Percentiles rank a stretch among this genome's conserved stretches.
phyloP scores from a whole-genome alignment of 768 basidiomycete genomes.

The Serendipita indica region DNA sequence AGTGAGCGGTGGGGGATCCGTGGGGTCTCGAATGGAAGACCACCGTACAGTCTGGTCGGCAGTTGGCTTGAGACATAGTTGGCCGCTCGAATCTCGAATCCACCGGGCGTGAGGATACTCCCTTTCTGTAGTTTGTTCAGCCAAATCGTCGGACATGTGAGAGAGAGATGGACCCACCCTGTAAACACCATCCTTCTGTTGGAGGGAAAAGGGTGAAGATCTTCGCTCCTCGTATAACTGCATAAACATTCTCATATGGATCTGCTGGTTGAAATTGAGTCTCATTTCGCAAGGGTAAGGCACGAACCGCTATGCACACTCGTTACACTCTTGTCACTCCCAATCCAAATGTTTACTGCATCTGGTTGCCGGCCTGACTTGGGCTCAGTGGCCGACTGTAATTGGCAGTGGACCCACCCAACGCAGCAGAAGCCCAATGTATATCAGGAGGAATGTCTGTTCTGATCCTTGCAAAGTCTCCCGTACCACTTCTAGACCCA shows the following conservation, averaged over 20 bases:
- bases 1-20: conserved; percentile 30
- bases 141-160: background rate
- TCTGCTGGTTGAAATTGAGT: conserved; percentile 37
- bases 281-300: too few species aligned
- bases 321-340: conserved; percentile 58
- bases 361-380: conserved; percentile 49
- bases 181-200: conserved; percentile 70
- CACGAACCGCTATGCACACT: conserved; percentile 67
- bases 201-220: conserved; percentile 79
- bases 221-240: conserved; percentile 70
- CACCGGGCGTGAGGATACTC: conserved; percentile 56
- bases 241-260: conserved; percentile 90
- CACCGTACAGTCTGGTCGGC: conserved; percentile 43
- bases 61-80: conserved; percentile 22
- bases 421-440: conserved; percentile 58
- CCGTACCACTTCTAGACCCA: conserved; percentile 33
- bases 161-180: conserved; percentile 37
- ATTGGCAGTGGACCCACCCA: conserved; percentile 38
- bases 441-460: conserved; percentile 55
- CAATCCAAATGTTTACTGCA: conserved; percentile 90
- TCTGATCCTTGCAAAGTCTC: conserved; percentile 47
- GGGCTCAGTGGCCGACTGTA: background rate
- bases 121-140: conserved; percentile 29
- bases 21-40: conserved; percentile 60
- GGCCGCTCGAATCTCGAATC: conserved; percentile 25